A percentile compares a stretch with the other conserved stretches of the same genome.
These are phyloP conservation scores for Verbena officinalis DNA, from an alignment of 257 asterid genomes.

Conservation along the genomic window DNA sequence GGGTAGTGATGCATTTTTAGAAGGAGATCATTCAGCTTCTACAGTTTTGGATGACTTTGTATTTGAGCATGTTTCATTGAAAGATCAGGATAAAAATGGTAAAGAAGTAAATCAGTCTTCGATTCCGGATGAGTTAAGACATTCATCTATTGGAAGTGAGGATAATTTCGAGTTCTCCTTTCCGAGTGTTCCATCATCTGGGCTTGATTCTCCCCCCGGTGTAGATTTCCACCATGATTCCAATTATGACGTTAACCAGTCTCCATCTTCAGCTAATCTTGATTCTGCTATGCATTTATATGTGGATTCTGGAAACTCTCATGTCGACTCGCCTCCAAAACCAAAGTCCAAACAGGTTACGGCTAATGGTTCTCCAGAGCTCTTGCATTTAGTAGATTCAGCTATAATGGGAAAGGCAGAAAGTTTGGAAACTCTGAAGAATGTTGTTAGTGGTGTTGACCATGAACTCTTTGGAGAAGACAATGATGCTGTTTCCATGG, in stretches of 20 bases:
- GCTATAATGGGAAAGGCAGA: conserved; percentile 99
- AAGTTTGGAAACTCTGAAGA: conserved; percentile 82
- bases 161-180: conserved; percentile 59
- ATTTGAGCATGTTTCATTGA: conserved; percentile 74
- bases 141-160: conserved; percentile 58
- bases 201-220: conserved; percentile 50
- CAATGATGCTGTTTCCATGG: conserved; percentile 69
- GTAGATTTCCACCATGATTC: conserved; percentile 49
- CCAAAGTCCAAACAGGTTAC: conserved; percentile 56
- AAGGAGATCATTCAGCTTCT: conserved; percentile 50
- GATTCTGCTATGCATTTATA: conserved; percentile 61
- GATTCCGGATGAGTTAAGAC: conserved; percentile 51
- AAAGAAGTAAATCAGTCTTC: conserved; percentile 38
- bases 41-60: conserved; percentile 50
- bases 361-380: conserved; percentile 91
- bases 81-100: conserved; percentile 60
- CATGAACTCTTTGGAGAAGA: conserved; percentile 78
- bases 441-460: conserved; percentile 86
- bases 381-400: conserved; percentile 96
- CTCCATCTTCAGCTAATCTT: conserved; percentile 58
- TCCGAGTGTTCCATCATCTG: conserved; percentile 50
- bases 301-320: conserved; percentile 58
- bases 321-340: conserved; percentile 73
- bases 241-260: conserved; percentile 39
- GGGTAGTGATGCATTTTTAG: conserved; percentile 39